Base-by-base conservation (phyloP, 306 rosid genomes). In the Benincasa hispida region DNA sequence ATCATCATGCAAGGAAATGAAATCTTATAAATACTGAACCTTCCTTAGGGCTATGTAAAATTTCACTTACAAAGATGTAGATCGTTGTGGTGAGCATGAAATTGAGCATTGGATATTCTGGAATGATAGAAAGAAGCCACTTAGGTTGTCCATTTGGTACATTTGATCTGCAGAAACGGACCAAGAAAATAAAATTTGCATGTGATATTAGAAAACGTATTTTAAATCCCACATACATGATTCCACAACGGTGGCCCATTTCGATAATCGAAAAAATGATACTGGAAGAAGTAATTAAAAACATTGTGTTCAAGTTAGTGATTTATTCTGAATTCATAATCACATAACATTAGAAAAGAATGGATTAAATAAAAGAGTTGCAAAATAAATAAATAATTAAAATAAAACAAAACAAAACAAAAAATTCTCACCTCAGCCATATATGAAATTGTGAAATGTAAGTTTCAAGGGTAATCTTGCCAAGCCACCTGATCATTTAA, bases 371-470 rank as follows among this genome's bases (percentile, higher is more conserved):
- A 56, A 34, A n/a, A 9, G 65, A 57, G 56, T 27, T 76, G 2
- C 21, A 1, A 25, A 1, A 57, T 10, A 45, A 45, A 45, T 45
- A 48, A 41, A 41, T 41, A 41, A 41, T 1, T 8, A 41, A 8
- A 41, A 41, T 5, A 65, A 42, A 10, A 10, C n/a, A n/a, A n/a
- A n/a, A n/a, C n/a, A n/a, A n/a, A n/a, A n/a, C n/a, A n/a, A n/a
- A n/a, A 8, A 21, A 76, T 73, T 78, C 91, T 72, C 75, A 95
- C 98, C 99, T 95, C 92, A 95, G 85, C 99, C 99, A 95, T 83
- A 95, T 90, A 79, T 95, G 99, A 84, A 95, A 90, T 82, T 95
- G 99, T 77, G 99, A 92, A 86, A 95, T 95, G 82, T 95, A 92
- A 30, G 99, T 92, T 87, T 95, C 99, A 81, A 95, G 86, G 69